Evolutionary conservation across 2,329 filamentous ascomycete species (phyloP).

Genomic region (Hirsutella thompsonii): DNA sequence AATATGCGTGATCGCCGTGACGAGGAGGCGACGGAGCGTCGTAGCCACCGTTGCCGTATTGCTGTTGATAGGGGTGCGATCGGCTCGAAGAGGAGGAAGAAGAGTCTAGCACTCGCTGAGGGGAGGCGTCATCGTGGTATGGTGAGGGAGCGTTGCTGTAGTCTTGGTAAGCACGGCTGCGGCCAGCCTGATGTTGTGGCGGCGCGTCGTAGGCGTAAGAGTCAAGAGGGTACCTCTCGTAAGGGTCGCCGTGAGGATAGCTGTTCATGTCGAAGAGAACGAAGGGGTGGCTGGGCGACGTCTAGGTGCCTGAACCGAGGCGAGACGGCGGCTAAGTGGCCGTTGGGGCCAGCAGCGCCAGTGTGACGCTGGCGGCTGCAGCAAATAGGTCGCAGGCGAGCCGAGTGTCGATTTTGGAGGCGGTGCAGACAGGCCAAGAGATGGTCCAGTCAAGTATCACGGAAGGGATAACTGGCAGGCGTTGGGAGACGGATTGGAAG

Average conservation of each 20-base stretch:
- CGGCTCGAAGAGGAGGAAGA: constrained; percentile 2
- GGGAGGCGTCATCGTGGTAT: constrained; percentile 12
- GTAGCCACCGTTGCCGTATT: not conserved
- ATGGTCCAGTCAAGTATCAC: no score
- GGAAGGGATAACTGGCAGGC: no score
- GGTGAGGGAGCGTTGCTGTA: constrained; percentile 3
- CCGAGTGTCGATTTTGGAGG: no score
- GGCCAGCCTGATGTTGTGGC: constrained; percentile 8
- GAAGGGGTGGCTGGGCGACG: not conserved
- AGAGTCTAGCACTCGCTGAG: not conserved
- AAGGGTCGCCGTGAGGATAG: constrained; percentile 16
- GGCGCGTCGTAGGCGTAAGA: constrained; percentile 9
- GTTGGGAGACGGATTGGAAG: no score
- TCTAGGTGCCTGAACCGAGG: not conserved
- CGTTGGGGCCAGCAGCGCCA: not conserved
- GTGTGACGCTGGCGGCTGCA: not conserved
- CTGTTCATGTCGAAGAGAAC: constrained; percentile 15
- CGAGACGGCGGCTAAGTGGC: not conserved
- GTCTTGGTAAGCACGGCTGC: constrained; percentile 1
- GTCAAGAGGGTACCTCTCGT: constrained; percentile 23
- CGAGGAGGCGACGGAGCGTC: constrained; percentile 7
- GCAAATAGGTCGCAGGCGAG: not conserved
- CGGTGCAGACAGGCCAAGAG: no score
- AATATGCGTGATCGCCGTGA: constrained; percentile 12
- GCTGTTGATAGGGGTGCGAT: not conserved